Evolutionary conservation across 768 basidiomycete genomes (phyloP).

Genomic region (Pseudohyphozyma bogoriensis): DNA sequence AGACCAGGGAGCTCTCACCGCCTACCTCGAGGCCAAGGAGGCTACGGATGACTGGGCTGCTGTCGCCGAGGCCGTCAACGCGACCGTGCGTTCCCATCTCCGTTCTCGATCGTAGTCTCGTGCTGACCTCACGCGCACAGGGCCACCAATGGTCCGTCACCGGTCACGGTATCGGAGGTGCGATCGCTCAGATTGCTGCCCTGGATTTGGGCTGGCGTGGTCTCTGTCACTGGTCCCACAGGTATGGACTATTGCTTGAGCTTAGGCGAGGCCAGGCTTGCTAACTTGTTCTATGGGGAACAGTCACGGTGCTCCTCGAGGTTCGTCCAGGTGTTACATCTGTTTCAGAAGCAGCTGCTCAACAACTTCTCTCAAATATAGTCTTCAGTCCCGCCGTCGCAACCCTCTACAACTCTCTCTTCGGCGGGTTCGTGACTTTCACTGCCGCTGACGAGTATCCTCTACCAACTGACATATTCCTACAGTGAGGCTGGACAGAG

Average conservation of each 20-base stretch:
- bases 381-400: slow-evolving; percentile 30
- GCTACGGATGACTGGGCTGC: slow-evolving; percentile 27
- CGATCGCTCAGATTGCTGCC: slow-evolving; percentile 30
- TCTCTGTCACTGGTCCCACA: slow-evolving; percentile 9
- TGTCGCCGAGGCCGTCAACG: slow-evolving; percentile 19
- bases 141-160: slow-evolving; percentile 31
- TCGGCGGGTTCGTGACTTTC: slow-evolving; percentile 27
- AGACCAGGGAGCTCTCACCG: slow-evolving; percentile 6
- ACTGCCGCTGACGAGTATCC: too few species aligned
- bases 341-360: too few species aligned
- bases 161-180: slow-evolving; percentile 30
- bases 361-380: too few species aligned
- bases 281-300: too few species aligned
- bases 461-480: neutral
- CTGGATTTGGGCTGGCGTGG: slow-evolving; percentile 30
- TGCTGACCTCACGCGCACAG: neutral
- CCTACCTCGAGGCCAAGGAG: slow-evolving; percentile 31
- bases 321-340: too few species aligned
- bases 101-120: neutral
- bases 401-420: slow-evolving; percentile 28
- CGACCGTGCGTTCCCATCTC: slow-evolving; percentile 10
- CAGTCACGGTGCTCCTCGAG: neutral
- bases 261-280: too few species aligned
- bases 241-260: too few species aligned
- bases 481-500: slow-evolving; percentile 29